Conservation (phyloP, 1,139 yeast species). For the Nakaseomyces nivariensis region DNA sequence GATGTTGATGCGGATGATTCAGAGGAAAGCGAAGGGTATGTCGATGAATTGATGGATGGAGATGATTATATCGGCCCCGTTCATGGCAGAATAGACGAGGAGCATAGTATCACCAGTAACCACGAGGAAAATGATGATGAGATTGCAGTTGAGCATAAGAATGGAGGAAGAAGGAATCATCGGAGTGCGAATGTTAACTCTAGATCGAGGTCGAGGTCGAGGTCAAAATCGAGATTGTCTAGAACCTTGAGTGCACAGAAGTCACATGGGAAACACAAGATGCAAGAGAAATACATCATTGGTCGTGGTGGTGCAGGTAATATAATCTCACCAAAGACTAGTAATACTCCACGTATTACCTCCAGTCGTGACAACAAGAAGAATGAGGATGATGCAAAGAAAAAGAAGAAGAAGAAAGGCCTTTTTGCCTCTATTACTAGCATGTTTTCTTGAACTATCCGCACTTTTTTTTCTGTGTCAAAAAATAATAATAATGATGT, state of each 20-base stretch:
- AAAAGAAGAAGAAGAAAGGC: slow-evolving; percentile 11
- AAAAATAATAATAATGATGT: too few relatives aligned
- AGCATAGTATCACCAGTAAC: neutral
- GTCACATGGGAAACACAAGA: slow-evolving; percentile 28
- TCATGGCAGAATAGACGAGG: neutral
- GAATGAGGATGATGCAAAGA: slow-evolving; percentile 5
- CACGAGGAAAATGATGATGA: neutral
- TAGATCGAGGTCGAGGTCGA: neutral
- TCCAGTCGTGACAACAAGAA: slow-evolving; percentile 7
- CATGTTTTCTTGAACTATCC: slow-evolving; percentile 4
- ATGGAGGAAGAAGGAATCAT: neutral
- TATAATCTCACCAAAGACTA: slow-evolving; percentile 31
- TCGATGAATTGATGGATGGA: slow-evolving; percentile 13
- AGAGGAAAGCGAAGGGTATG: slow-evolving; percentile 8
- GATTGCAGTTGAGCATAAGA: neutral
- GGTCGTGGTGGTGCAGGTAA: slow-evolving; percentile 37
- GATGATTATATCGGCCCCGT: slow-evolving; percentile 22
- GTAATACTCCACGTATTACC: slow-evolving; percentile 8
- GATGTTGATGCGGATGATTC: slow-evolving; percentile 46
- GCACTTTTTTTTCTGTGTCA: too few relatives aligned
- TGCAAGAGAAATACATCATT: slow-evolving; percentile 12
- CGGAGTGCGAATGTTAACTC: neutral
- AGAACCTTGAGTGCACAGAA: neutral
- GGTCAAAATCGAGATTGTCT: neutral
- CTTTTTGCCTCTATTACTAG: slow-evolving; percentile 12